phyloP scores from a whole-genome alignment of 768 basidiomycete species.

The Boletus edulis region DNA sequence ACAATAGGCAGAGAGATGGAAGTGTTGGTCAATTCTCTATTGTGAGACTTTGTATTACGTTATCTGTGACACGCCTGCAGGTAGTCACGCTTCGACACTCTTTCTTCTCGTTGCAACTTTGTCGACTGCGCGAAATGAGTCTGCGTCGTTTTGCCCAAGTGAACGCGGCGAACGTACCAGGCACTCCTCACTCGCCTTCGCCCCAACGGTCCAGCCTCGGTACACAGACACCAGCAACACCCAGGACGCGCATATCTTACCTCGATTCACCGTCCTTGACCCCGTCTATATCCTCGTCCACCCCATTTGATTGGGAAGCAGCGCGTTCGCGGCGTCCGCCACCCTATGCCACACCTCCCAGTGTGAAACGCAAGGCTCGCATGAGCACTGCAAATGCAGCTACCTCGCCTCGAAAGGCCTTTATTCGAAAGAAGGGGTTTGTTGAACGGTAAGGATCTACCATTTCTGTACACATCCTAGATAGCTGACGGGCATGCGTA shows the following conservation, averaged over 20 bases:
- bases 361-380: constrained; percentile 43
- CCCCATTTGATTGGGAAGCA: constrained; percentile 87
- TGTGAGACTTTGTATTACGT: constrained; percentile 26
- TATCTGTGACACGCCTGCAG: constrained; percentile 22
- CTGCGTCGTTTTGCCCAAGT: constrained; percentile 57
- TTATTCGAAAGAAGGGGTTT: constrained; percentile 63
- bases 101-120: constrained; percentile 5
- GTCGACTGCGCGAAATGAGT: constrained; percentile 38
- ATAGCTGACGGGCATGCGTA: constrained; percentile 30
- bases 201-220: constrained; percentile 29
- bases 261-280: constrained; percentile 62
- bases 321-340: constrained; percentile 67
- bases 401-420: constrained; percentile 44
- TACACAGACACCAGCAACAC: constrained; percentile 44
- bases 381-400: constrained; percentile 30
- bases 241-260: constrained; percentile 48
- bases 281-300: constrained; percentile 71
- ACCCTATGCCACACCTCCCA: constrained; percentile 65
- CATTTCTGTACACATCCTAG: constrained; percentile 2
- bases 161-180: constrained; percentile 38
- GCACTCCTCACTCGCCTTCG: constrained; percentile 42
- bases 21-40: background rate
- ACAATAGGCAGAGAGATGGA: constrained; percentile 22
- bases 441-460: constrained; percentile 50
- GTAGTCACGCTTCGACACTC: constrained; percentile 16